A percentile compares a stretch with the other conserved stretches of the same genome.
Evolutionary conservation across 352 stramenopile genomes (phyloP).

Genomic region (Lagenidium sp.): DNA sequence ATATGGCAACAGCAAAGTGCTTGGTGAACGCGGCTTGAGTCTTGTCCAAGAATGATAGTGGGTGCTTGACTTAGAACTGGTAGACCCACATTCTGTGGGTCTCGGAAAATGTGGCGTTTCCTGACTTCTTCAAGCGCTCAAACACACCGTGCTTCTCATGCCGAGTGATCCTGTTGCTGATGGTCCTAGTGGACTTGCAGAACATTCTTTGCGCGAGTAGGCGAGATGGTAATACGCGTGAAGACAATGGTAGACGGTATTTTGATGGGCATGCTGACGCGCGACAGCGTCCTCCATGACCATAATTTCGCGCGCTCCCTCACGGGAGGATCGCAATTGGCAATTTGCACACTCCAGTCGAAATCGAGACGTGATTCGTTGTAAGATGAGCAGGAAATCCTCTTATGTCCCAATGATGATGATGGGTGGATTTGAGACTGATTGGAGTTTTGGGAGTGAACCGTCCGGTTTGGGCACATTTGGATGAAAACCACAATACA

Average conservation of each 20-base stretch:
- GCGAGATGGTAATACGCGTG: slow-evolving; percentile 1
- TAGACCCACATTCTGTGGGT: not conserved
- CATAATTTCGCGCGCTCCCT: too few species aligned
- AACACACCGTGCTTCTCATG: slow-evolving; percentile 3
- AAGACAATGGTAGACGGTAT: slow-evolving; percentile 2
- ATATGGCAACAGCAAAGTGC: slow-evolving; percentile 7
- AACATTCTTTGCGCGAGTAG: not conserved
- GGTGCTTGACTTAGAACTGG: not conserved
- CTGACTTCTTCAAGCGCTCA: not conserved
- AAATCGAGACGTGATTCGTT: too few species aligned
- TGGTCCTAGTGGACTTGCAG: not conserved
- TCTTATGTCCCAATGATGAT: too few species aligned
- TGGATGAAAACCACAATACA: too few species aligned
- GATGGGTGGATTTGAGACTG: too few species aligned
- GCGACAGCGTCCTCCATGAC: slow-evolving; percentile 1
- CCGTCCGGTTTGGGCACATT: too few species aligned
- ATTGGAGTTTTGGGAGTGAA: too few species aligned
- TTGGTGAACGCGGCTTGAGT: not conserved
- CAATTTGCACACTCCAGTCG: too few species aligned
- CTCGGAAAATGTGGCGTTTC: not conserved
- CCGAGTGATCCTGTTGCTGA: not conserved
- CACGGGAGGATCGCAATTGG: too few species aligned
- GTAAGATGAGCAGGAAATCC: too few species aligned
- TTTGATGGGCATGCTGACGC: not conserved
- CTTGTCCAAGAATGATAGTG: slow-evolving; percentile 5